phyloP scores from a whole-genome alignment of 164 flowering plant species.

The Sextonia rubra region DNA sequence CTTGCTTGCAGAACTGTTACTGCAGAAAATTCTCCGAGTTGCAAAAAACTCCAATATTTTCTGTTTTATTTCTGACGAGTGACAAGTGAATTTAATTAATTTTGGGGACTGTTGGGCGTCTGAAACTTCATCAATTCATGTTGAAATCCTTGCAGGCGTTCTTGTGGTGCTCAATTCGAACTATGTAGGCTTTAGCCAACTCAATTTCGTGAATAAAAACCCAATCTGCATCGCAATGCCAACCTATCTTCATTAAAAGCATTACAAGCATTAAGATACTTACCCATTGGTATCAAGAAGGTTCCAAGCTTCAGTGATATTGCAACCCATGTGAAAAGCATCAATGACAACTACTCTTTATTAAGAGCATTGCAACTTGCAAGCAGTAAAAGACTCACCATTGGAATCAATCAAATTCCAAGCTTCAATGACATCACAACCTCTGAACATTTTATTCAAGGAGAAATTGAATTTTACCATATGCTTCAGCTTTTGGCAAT shows the following conservation, averaged over 20 bases:
- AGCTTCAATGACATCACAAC: neutral
- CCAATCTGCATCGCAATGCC: neutral
- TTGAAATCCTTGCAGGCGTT: too few species aligned
- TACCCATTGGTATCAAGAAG: neutral
- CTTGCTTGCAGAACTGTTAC: too few species aligned
- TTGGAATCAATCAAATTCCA: neutral
- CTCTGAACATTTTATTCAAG: too few species aligned
- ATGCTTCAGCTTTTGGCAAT: slow-evolving; percentile 92
- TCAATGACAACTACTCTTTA: neutral
- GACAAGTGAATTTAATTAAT: too few species aligned
- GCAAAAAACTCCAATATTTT: too few species aligned
- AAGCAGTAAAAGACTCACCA: neutral
- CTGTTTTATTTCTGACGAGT: too few species aligned
- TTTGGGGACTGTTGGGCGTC: too few species aligned
- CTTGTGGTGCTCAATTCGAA: too few species aligned
- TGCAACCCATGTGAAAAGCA: neutral
- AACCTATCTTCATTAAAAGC: neutral
- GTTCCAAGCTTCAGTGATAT: neutral
- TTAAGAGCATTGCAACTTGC: neutral
- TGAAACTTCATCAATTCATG: too few species aligned
- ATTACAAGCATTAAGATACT: neutral
- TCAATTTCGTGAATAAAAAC: too few species aligned
- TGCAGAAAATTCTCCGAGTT: too few species aligned
- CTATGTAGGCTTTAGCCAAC: too few species aligned
- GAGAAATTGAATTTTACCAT: slow-evolving; percentile 44